Evolutionary conservation across 371 early-diverging fungal genomes (phyloP), one percentile per base, ranked within the genome.

Genomic region (Circinella umbellata): DNA sequence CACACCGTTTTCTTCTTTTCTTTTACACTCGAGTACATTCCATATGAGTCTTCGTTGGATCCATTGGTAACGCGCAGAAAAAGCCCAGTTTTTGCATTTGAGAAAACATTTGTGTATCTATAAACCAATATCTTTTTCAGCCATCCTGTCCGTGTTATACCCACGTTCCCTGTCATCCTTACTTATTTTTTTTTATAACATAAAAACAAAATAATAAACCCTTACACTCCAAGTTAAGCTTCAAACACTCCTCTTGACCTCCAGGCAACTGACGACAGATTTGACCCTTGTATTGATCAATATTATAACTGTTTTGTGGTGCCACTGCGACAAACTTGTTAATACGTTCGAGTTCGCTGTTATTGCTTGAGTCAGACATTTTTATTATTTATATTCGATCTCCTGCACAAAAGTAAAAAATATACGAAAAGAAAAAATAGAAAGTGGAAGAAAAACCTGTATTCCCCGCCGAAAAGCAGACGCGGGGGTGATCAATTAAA

Each of bases 61-160:
- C 87, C 80, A 81, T 83, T 34, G 85, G 85, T 62, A 87, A 73
- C 48, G 83, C 79, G 73, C 87, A 87, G 69, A 85, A 87, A 66
- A 85, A 87, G 65, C 84, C 87, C 60, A 87, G 76, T 64, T 85
- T 81, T 76, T 87, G 87, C 85, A 87, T 87, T 78, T 83, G 74
- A 35, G 77, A 71, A 67, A 87, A 87, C 87, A 87, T 87, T 73
- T 82, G 73, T 39, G 80, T 74, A 72, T 78, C 85, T 85, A 66
- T 34, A 1, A 27, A 27, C 27, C 27, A 27, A 27, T 27, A 27
- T 27, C 27, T 2, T 27, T 27, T 27, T 9, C 42, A 42, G 9
- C 42, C 42, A 42, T 42, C 42, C 3, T 6, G 11, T 51, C 15
- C 8, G 3, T n/a, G 62, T 35, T 38, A 54, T 34, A n/a, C 36